phyloP scores from a whole-genome alignment of 2,329 filamentous ascomycete species.

The Capronia epimyces region DNA sequence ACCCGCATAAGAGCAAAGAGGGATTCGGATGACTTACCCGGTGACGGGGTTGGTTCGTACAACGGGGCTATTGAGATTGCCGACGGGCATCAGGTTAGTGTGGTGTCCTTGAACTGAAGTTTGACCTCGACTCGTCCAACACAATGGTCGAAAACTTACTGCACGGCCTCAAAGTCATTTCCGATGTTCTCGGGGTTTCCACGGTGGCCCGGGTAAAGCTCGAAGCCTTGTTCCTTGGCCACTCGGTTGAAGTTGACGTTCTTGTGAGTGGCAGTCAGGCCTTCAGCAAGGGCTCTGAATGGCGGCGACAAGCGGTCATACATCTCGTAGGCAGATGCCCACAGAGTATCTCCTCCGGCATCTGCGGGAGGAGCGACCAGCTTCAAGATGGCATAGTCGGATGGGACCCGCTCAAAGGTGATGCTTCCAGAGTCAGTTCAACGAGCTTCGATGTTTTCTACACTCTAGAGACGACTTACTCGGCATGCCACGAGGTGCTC shows the following conservation, averaged over 20 bases:
- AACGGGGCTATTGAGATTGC: too few species aligned
- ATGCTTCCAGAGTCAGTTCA: too few species aligned
- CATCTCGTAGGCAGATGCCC: conserved; percentile 62
- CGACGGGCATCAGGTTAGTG: too few species aligned
- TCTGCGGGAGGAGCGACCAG: conserved; percentile 49
- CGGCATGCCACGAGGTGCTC: conserved; percentile 45
- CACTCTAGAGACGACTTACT: conserved; percentile 35
- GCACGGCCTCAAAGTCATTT: conserved; percentile 44
- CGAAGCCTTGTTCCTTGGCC: conserved; percentile 32
- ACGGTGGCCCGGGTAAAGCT: conserved; percentile 31
- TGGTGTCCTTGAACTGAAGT: too few species aligned
- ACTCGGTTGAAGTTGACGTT: conserved; percentile 33
- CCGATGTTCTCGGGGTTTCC: conserved; percentile 57
- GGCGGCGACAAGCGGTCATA: conserved; percentile 55
- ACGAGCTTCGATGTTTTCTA: too few species aligned
- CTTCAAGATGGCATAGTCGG: conserved; percentile 58
- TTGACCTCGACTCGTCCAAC: too few species aligned
- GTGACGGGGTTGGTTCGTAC: conserved; percentile 60
- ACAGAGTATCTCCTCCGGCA: conserved; percentile 57
- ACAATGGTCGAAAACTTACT: too few species aligned
- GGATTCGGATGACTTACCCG: too few species aligned
- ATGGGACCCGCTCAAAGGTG: conserved; percentile 58
- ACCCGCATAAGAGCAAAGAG: too few species aligned
- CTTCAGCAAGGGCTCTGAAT: conserved; percentile 45
- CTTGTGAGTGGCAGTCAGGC: conserved; percentile 37